These are phyloP conservation scores for Exidia glandulosa DNA, from an alignment of 768 basidiomycete species.

Conservation along the genomic window DNA sequence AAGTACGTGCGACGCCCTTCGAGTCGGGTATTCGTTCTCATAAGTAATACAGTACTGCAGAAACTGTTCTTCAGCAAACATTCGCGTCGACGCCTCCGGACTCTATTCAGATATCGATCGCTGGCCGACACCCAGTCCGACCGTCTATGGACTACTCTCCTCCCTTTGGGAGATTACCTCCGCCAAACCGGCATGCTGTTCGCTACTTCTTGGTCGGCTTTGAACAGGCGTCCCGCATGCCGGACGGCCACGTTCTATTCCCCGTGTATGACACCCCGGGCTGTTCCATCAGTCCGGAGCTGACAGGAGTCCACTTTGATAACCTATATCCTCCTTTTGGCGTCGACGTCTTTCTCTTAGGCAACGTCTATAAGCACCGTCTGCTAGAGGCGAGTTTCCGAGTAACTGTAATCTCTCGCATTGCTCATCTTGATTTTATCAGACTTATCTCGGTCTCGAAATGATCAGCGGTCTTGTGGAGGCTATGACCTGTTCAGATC, in stretches of 20 bases:
- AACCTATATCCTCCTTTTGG: slow-evolving; percentile 1
- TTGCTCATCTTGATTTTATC: no score
- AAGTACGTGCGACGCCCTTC: not conserved
- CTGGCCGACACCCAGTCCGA: slow-evolving; percentile 4
- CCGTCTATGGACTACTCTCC: not conserved
- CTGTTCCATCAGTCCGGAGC: not conserved
- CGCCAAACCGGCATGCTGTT: slow-evolving; percentile 11
- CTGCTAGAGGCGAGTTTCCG: slow-evolving; percentile 3
- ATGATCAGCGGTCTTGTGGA: no score
- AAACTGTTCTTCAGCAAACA: slow-evolving; percentile 8
- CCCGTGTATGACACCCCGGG: slow-evolving; percentile 9
- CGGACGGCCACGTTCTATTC: slow-evolving; percentile 8
- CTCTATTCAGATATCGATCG: slow-evolving; percentile 9
- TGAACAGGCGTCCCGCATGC: slow-evolving; percentile 6
- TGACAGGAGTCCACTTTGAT: not conserved
- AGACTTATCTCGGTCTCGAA: no score
- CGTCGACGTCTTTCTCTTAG: slow-evolving; percentile 4
- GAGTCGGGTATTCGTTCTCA: not conserved
- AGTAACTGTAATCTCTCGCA: not conserved
- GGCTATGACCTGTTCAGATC: no score
- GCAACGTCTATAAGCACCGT: not conserved
- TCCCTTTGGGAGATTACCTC: slow-evolving; percentile 2
- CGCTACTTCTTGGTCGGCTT: slow-evolving; percentile 19
- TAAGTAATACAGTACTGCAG: not conserved
- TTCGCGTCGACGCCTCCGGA: slow-evolving; percentile 10